Evolutionary conservation across 768 basidiomycete genomes (phyloP).

Genomic region (Lepiota subincarnata): DNA sequence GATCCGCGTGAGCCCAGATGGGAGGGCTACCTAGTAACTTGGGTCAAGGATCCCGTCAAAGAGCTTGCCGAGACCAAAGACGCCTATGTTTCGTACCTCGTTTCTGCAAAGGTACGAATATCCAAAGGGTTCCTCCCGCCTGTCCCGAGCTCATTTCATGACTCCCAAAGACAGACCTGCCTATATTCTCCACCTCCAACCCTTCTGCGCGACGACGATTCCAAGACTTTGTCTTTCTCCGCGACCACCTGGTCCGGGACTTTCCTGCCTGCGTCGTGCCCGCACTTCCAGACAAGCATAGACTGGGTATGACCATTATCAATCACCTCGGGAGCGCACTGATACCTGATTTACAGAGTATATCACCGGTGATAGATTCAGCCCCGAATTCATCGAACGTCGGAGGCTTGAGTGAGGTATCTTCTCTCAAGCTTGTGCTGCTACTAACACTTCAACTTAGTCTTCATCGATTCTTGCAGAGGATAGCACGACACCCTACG

Average conservation of each 20-base stretch:
- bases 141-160: slow-evolving; percentile 10
- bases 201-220: slow-evolving; percentile 85
- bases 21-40: slow-evolving; percentile 81
- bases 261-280: slow-evolving; percentile 99
- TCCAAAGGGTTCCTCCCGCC: neutral
- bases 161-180: slow-evolving; percentile 75
- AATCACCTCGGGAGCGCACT: neutral
- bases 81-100: slow-evolving; percentile 91
- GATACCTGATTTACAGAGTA: slow-evolving; percentile 59
- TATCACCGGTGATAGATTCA: slow-evolving; percentile 95
- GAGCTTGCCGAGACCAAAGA: slow-evolving; percentile 97
- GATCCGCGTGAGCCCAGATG: slow-evolving; percentile 85
- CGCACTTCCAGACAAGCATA: slow-evolving; percentile 93
- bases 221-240: slow-evolving; percentile 94
- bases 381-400: slow-evolving; percentile 94
- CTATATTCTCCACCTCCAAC: slow-evolving; percentile 73
- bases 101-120: slow-evolving; percentile 72
- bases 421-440: neutral
- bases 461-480: slow-evolving; percentile 87
- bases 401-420: slow-evolving; percentile 75
- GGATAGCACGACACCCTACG: slow-evolving; percentile 90
- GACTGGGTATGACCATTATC: slow-evolving; percentile 64
- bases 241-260: slow-evolving; percentile 82
- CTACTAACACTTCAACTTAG: slow-evolving; percentile 35
- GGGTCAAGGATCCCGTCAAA: slow-evolving; percentile 90